These are phyloP conservation scores for Neophaeococcomyces mojaviensis DNA, from an alignment of 2,329 filamentous ascomycete genomes.

Conservation along the genomic window DNA sequence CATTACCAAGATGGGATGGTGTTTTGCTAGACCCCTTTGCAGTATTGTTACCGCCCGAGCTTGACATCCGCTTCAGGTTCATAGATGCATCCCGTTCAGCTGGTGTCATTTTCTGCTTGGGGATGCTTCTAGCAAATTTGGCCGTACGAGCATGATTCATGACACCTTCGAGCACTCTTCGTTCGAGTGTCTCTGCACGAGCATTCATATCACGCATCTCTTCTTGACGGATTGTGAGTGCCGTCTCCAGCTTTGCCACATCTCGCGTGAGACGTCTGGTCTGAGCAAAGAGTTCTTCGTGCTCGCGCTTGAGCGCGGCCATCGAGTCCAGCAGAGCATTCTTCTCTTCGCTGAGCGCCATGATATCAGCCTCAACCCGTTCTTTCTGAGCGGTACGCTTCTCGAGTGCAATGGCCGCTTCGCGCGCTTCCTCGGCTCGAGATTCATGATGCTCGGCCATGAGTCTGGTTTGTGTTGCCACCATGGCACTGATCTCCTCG, in stretches of 20 bases:
- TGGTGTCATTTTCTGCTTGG: slow-evolving; percentile 17
- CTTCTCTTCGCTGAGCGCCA: slow-evolving; percentile 50
- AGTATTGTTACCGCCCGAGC: slow-evolving; percentile 36
- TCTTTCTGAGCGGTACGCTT: slow-evolving; percentile 62
- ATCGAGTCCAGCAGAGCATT: slow-evolving; percentile 55
- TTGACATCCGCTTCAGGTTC: slow-evolving; percentile 46
- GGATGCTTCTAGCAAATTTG: slow-evolving; percentile 52
- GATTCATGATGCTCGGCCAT: slow-evolving; percentile 71
- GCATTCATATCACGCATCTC: slow-evolving; percentile 86
- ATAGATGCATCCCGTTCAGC: slow-evolving; percentile 35
- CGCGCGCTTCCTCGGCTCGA: slow-evolving; percentile 70
- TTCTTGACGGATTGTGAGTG: slow-evolving; percentile 77
- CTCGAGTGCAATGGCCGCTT: slow-evolving; percentile 73
- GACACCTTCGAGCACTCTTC: slow-evolving; percentile 86
- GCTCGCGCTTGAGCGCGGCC: slow-evolving; percentile 36
- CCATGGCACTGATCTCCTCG: slow-evolving; percentile 73
- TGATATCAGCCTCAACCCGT: slow-evolving; percentile 47
- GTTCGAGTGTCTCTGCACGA: slow-evolving; percentile 80
- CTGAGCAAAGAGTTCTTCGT: slow-evolving; percentile 65
- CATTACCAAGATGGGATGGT: slow-evolving; percentile 19
- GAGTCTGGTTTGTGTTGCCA: slow-evolving; percentile 66
- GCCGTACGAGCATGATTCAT: slow-evolving; percentile 86
- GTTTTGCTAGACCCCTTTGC: slow-evolving; percentile 32
- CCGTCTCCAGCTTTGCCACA: slow-evolving; percentile 83
- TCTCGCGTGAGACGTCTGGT: slow-evolving; percentile 77